Evolutionary conservation across 2,329 filamentous ascomycete species (phyloP), one percentile per base, ranked within the genome.

Genomic region (Aureobasidium melanogenum): DNA sequence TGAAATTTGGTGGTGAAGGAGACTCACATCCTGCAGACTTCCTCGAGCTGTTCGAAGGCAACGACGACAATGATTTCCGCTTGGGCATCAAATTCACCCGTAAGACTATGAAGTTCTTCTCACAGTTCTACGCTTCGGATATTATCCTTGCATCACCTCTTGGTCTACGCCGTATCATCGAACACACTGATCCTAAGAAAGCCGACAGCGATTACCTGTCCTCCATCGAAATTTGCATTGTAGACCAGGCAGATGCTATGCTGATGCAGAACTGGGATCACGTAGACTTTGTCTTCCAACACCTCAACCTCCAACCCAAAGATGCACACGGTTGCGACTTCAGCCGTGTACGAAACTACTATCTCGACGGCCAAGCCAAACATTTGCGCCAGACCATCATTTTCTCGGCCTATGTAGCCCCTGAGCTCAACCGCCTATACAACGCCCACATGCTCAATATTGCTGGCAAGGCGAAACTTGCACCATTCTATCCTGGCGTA

Each of bases 211-310:
- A 99, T 74, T 99, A 96, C 71, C 80, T 99, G 15, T 93, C 89
- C 62, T 97, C 93, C 1, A 89, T 99, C 68, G 94, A 99, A 75
- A 75, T 99, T 56, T 86, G 94, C 34, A 81, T 97, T 50, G 81
- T 96, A 63, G 94, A 99, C 72, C 92, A 97, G 74, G 88, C 91
- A 14, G 92, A 97, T 73, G 91, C 91, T 0, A 83, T 97, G 44
- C 83, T 96, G 9, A 97, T 97, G 91, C 94, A 99, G 73, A 97
- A 96, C 73, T 97, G 93, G 92, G 91, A 97, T 69, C 93, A 99
- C 71, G 84, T 97, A 63, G 89, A 95, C 72, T 89, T 89, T 72
- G 88, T 97, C 68, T 92, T 97, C 70, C 86, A 90, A 64, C 90
- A 96, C 72, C 82, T 99, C 64, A 99, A 99, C 72, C 80, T 88